Evolutionary conservation across 2,329 filamentous ascomycete species (phyloP).

Genomic region (Pyricularia sp.): DNA sequence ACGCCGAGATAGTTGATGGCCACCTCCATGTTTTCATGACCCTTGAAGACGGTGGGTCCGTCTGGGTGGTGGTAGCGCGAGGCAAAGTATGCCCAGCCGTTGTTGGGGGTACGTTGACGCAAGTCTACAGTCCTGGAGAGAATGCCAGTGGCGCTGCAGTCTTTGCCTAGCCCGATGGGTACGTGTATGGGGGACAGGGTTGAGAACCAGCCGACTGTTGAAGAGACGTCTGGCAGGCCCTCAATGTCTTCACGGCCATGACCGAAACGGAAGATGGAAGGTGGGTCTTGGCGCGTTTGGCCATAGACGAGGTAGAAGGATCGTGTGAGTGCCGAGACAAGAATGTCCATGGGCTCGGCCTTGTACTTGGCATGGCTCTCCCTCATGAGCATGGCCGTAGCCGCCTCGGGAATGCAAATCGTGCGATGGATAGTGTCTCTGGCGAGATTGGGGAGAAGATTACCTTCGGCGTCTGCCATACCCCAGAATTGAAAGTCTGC

Average conservation of each 20-base stretch:
- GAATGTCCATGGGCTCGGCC: conserved; percentile 43
- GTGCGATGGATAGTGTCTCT: conserved; percentile 28
- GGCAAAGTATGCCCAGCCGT: background rate
- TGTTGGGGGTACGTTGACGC: background rate
- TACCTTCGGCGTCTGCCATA: conserved; percentile 19
- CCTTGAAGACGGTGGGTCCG: background rate
- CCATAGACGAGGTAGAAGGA: conserved; percentile 45
- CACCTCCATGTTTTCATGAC: background rate
- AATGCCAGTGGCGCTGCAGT: background rate
- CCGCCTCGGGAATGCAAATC: conserved; percentile 31
- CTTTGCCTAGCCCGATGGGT: background rate
- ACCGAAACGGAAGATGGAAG: conserved; percentile 45
- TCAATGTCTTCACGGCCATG: conserved; percentile 34
- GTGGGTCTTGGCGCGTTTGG: conserved; percentile 32
- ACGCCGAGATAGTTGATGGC: background rate
- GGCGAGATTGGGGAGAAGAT: conserved; percentile 28
- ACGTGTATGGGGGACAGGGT: conserved; percentile 39
- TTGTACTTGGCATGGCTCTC: conserved; percentile 34
- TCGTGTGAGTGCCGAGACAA: conserved; percentile 41
- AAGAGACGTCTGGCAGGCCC: conserved; percentile 37
- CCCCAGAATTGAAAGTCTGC: conserved; percentile 38
- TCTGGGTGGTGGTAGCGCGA: background rate
- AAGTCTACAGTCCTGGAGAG: background rate
- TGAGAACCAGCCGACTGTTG: conserved; percentile 53
- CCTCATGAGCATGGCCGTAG: conserved; percentile 30